Conservation (phyloP, 2,329 filamentous ascomycete species). For the Aspergillus thermomutatus region DNA sequence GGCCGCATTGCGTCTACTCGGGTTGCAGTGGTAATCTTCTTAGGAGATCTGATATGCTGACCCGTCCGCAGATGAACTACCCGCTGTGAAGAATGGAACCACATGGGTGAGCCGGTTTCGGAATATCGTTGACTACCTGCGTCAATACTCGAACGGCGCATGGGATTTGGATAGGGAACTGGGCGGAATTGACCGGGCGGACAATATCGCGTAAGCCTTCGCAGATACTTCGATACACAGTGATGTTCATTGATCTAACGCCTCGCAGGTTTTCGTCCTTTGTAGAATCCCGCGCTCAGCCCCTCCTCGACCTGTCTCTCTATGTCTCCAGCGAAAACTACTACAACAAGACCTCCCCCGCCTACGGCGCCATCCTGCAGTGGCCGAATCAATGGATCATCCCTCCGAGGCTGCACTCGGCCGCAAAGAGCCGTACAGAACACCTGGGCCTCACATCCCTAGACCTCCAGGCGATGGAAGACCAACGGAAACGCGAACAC, state of each 20-base stretch:
- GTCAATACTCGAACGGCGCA: conserved; percentile 43
- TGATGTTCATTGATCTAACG: background rate
- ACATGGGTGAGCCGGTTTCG: conserved; percentile 53
- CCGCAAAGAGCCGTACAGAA: conserved; percentile 67
- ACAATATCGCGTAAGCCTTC: conserved; percentile 47
- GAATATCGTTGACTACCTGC: conserved; percentile 53
- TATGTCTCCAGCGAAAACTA: conserved; percentile 92
- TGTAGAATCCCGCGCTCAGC: conserved; percentile 69
- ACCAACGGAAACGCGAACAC: conserved; percentile 38
- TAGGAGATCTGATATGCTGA: background rate
- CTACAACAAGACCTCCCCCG: conserved; percentile 69
- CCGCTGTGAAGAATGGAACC: conserved; percentile 54
- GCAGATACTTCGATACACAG: background rate
- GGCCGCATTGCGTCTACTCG: background rate
- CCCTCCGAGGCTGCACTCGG: conserved; percentile 67
- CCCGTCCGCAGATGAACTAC: conserved; percentile 50
- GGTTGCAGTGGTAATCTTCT: background rate
- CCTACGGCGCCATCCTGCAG: conserved; percentile 73
- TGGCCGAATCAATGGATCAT: conserved; percentile 88
- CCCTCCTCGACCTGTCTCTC: conserved; percentile 79
- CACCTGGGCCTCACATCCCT: conserved; percentile 67
- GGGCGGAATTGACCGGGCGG: conserved; percentile 43
- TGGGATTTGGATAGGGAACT: conserved; percentile 49
- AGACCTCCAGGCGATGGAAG: conserved; percentile 55
- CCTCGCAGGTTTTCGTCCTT: conserved; percentile 56